Conservation (phyloP, 176 grass and related monocot species). For the Carex cristatella region DNA sequence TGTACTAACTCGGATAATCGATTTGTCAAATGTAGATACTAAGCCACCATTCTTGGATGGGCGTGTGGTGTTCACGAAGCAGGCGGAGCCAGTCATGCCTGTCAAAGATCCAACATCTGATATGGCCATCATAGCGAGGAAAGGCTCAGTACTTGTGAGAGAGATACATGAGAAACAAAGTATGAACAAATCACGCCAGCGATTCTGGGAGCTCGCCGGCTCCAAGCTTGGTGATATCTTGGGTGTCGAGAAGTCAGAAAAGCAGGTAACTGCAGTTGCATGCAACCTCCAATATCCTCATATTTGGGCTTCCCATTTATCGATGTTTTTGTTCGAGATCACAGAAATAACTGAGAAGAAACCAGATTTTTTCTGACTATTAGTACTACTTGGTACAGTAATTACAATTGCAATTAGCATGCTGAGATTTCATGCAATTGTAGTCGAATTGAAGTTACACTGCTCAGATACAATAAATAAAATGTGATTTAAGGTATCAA, state of each 20-base stretch:
- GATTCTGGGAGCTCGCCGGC: constrained; percentile 98
- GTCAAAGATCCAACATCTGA: constrained; percentile 95
- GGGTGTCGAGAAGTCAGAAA: constrained; percentile 88
- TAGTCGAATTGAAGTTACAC: background rate
- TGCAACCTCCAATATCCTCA: background rate
- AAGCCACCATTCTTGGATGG: constrained; percentile 96
- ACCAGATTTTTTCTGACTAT: background rate
- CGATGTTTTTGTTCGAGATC: background rate
- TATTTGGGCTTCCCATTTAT: background rate
- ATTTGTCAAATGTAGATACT: constrained; percentile 46
- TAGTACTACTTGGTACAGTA: background rate
- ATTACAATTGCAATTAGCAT: background rate
- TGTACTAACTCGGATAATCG: background rate
- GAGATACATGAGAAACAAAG: constrained; percentile 98
- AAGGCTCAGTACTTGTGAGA: constrained; percentile 84
- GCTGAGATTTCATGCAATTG: background rate
- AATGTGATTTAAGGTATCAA: background rate
- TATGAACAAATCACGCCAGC: constrained; percentile 91
- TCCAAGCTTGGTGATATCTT: constrained; percentile 98
- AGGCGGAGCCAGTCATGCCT: constrained; percentile 96
- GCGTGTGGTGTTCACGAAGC: constrained; percentile 91
- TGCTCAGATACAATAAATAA: background rate
- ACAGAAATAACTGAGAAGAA: background rate
- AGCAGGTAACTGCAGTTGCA: constrained; percentile 53
- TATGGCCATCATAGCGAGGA: constrained; percentile 96